phyloP scores from a whole-genome alignment of 371 early-diverging fungal species.

The Batkoa obscura region DNA sequence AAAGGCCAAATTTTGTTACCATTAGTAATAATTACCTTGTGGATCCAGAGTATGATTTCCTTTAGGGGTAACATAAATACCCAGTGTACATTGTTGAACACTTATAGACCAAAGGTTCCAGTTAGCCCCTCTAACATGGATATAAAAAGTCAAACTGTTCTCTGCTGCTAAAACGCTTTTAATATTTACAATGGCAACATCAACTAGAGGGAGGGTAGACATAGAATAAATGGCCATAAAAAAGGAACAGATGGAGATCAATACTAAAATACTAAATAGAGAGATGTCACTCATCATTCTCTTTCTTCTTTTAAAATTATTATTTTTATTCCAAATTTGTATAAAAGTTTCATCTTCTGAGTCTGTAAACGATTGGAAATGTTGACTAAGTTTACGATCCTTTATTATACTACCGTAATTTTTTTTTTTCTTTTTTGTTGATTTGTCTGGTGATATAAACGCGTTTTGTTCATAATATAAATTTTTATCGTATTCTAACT shows the following conservation, averaged over 20 bases:
- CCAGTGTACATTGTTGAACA: not conserved
- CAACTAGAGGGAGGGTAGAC: slow-evolving; percentile 1
- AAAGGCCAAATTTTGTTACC: not conserved
- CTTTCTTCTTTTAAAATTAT: not conserved
- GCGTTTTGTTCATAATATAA: not conserved
- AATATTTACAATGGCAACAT: not conserved
- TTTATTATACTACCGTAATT: not conserved
- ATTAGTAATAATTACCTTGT: too few species aligned
- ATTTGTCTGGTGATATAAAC: not conserved
- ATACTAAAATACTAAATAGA: not conserved
- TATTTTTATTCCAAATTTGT: not conserved
- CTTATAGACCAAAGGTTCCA: slow-evolving; percentile 4
- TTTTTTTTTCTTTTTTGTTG: not conserved
- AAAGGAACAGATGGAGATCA: not conserved
- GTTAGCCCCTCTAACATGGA: not conserved
- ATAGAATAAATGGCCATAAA: not conserved
- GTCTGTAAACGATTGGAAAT: not conserved
- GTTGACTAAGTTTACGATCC: not conserved
- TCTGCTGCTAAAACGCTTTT: not conserved
- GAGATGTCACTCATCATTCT: not conserved
- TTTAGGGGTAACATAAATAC: not conserved
- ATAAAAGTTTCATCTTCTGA: not conserved
- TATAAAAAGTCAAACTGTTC: slow-evolving; percentile 1
- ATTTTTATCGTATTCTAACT: too few species aligned
- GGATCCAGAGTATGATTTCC: too few species aligned